Evolutionary conservation across 495 filamentous ascomycete genomes (phyloP).

Genomic region (Clohesyomyces aquaticus): DNA sequence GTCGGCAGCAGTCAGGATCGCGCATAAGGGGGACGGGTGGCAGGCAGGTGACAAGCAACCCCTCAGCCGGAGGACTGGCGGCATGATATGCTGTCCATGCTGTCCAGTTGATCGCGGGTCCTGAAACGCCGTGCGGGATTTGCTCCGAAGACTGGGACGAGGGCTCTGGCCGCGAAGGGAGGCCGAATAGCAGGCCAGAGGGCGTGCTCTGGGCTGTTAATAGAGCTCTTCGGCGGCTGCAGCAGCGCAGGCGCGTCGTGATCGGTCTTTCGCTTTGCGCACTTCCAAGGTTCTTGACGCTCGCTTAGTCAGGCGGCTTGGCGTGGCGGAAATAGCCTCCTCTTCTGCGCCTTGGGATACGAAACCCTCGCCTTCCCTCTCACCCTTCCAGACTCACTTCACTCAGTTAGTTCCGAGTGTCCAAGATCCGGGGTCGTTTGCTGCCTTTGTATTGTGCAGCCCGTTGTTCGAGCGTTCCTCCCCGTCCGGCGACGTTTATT

Average conservation of each 20-base stretch:
- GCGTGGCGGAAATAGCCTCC: background rate
- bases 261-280: background rate
- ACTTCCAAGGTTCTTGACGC: no score
- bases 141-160: background rate
- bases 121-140: conserved; percentile 39
- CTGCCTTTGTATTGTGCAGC: conserved; percentile 31
- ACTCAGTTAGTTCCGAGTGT: conserved; percentile 11
- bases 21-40: conserved; percentile 34
- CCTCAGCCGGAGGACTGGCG: conserved; percentile 18
- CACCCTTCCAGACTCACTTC: conserved; percentile 7
- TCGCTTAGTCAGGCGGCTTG: background rate
- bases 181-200: background rate
- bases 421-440: conserved; percentile 8
- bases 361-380: conserved; percentile 14
- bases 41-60: conserved; percentile 15
- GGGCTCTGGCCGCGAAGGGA: background rate
- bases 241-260: no score
- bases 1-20: background rate
- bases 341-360: conserved; percentile 21
- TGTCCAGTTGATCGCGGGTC: conserved; percentile 31
- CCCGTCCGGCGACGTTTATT: conserved; percentile 16
- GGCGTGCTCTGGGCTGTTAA: no score
- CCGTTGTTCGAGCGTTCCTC: conserved; percentile 12
- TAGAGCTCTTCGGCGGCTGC: no score
- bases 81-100: no score